These are phyloP conservation scores for Clathrospora elynae DNA, from an alignment of 2,329 filamentous ascomycete genomes.

Conservation along the genomic window DNA sequence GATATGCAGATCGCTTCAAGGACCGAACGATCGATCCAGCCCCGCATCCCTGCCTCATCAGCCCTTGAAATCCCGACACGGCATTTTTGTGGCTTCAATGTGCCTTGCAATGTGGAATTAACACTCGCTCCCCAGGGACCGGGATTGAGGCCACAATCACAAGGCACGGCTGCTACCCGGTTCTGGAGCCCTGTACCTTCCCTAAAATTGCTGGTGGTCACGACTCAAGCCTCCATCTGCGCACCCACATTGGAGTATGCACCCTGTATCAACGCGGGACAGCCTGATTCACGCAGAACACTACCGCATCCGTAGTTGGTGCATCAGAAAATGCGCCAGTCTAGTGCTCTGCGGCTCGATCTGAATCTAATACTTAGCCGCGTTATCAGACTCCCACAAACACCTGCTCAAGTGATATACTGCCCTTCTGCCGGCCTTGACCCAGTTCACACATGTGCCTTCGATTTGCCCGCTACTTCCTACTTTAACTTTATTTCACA, in stretches of 20 bases:
- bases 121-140: constrained; percentile 29
- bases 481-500: constrained; percentile 10
- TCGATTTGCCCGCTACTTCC: constrained; percentile 15
- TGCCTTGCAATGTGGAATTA: constrained; percentile 28
- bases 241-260: constrained; percentile 24
- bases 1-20: constrained; percentile 35
- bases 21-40: constrained; percentile 33
- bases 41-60: constrained; percentile 27
- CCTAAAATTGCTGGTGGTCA: constrained; percentile 33
- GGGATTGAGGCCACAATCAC: constrained; percentile 30
- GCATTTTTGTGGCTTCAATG: constrained; percentile 23
- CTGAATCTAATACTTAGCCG: constrained; percentile 38
- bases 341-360: constrained; percentile 40
- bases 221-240: constrained; percentile 32
- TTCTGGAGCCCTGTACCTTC: constrained; percentile 30
- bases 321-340: constrained; percentile 26
- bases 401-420: constrained; percentile 37
- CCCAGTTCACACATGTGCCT: constrained; percentile 15
- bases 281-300: constrained; percentile 36
- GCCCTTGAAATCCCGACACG: constrained; percentile 23
- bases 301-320: constrained; percentile 37
- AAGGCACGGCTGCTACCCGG: constrained; percentile 32
- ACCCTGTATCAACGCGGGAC: constrained; percentile 34
- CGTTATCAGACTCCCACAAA: constrained; percentile 35
- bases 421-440: constrained; percentile 30